A percentile compares a stretch with the other conserved stretches of the same genome.
These are phyloP conservation scores for Alternaria sp. DNA, from an alignment of 2,329 filamentous ascomycete species.

Conservation along the genomic window DNA sequence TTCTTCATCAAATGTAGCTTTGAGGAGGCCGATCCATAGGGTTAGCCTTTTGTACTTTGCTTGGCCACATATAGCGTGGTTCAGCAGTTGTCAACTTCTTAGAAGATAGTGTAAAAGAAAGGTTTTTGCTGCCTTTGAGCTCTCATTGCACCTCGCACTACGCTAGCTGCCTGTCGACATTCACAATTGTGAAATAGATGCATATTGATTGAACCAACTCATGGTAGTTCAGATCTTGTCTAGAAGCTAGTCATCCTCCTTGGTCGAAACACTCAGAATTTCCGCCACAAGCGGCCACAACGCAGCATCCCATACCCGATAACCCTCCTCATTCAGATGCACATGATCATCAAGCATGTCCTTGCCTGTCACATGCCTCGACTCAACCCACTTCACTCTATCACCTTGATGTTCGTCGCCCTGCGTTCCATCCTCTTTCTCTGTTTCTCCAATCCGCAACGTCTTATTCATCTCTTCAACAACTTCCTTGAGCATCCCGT, in stretches of 20 bases:
- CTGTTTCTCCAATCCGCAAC: neutral
- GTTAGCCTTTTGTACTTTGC: too few species aligned
- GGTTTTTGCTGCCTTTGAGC: too few species aligned
- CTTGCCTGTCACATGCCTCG: conserved; percentile 12
- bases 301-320: conserved; percentile 18
- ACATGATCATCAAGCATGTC: conserved; percentile 27
- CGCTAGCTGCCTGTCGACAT: neutral
- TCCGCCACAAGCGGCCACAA: conserved; percentile 13
- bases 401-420: neutral
- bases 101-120: too few species aligned
- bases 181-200: neutral
- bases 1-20: too few species aligned
- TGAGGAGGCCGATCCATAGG: too few species aligned
- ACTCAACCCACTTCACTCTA: conserved; percentile 22
- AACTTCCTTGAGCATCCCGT: conserved; percentile 15
- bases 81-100: too few species aligned
- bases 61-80: too few species aligned
- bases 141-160: too few species aligned
- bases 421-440: neutral
- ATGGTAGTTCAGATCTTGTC: neutral
- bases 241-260: neutral
- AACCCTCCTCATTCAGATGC: conserved; percentile 27
- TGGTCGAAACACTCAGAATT: neutral
- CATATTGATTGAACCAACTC: neutral
- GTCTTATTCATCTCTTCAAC: conserved; percentile 17